Base-by-base conservation (phyloP, 23 red algal species). In the Cyanidiococcus yangmingshanensis region DNA sequence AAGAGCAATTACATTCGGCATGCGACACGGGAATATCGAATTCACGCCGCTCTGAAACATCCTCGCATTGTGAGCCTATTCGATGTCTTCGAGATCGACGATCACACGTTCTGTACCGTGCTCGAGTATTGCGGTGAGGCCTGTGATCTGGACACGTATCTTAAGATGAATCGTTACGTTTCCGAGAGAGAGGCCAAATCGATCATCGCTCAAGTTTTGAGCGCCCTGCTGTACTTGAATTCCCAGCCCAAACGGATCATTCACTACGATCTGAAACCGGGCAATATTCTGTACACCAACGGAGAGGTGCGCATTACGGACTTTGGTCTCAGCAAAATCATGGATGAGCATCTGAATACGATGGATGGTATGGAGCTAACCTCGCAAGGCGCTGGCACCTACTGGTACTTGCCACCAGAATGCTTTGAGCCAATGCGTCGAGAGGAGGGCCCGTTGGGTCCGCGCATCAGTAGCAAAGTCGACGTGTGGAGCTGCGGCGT, bases 361-460 rank as follows among this genome's bases (percentile, higher is more conserved):
- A 41, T 74, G 17, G 85, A 88, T 45, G 85, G 85, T 0, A 88
- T 95, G 85, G 90, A 95, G 77, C 77, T 95, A 50, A 95, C 90
- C 3, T 84, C 81, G 1, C 75, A 78, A 33, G 81, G 71, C n/a
- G 87, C 87, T 37, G 92, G 92, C 41, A 96, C 92, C 3, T 90
- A 90, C 78, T 96, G 92, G 92, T 96, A 96, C 75, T 76, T 96
- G 36, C 92, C 92, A 18, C 92, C 92, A 38, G 92, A 96, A 40
- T 81, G 78, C 38, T 71, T 71, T 35, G 63, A 71, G 63, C 3
- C 3, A 2, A 25, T 35, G 16, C 7, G 16, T 35, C 16, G 12
- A 7, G 27, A 3, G 63, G 27, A 7, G 16, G 63, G n/a, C 63
- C 16, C n/a, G 12, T 3, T 7, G n/a, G 63, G n/a, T 32, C 63